Conservation (phyloP, 2,329 filamentous ascomycete genomes). For the Lecanicillium sp. region DNA sequence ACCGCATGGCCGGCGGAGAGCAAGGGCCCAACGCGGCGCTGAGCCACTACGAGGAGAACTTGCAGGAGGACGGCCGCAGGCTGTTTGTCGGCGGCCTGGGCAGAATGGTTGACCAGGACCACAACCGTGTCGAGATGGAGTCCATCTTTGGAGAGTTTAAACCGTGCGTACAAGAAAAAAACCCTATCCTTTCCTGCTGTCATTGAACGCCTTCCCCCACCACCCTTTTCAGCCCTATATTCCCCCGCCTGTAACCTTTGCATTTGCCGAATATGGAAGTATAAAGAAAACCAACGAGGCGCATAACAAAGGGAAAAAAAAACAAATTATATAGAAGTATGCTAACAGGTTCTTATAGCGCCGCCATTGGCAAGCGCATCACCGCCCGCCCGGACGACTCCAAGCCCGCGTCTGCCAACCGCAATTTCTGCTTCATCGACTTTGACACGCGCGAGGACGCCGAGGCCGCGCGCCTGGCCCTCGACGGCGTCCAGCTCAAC, state of each 20-base stretch:
- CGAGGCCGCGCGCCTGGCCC: constrained; percentile 39
- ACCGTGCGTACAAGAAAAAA: constrained; percentile 29
- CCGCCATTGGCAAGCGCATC: constrained; percentile 44
- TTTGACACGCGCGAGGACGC: constrained; percentile 50
- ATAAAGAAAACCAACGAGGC: constrained; percentile 19
- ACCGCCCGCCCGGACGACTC: constrained; percentile 50
- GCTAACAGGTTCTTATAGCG: constrained; percentile 13
- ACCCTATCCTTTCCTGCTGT: no score
- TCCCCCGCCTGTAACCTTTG: not conserved
- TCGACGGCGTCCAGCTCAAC: constrained; percentile 30
- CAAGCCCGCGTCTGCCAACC: constrained; percentile 43
- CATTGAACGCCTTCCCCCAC: no score
- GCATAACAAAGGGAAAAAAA: not conserved
- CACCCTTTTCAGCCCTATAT: not conserved
- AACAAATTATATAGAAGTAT: not conserved
- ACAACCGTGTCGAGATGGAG: constrained; percentile 40
- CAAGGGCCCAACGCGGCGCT: constrained; percentile 24
- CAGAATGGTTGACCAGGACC: constrained; percentile 41
- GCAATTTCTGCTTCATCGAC: constrained; percentile 63
- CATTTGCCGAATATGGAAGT: not conserved
- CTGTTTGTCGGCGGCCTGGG: constrained; percentile 47
- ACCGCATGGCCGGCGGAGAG: constrained; percentile 13
- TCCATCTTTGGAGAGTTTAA: constrained; percentile 42
- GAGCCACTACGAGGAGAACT: constrained; percentile 27
- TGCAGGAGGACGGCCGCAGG: constrained; percentile 29